Evolutionary conservation across 208 protist genomes (phyloP).

Genomic region (Angomonas desouzai): DNA sequence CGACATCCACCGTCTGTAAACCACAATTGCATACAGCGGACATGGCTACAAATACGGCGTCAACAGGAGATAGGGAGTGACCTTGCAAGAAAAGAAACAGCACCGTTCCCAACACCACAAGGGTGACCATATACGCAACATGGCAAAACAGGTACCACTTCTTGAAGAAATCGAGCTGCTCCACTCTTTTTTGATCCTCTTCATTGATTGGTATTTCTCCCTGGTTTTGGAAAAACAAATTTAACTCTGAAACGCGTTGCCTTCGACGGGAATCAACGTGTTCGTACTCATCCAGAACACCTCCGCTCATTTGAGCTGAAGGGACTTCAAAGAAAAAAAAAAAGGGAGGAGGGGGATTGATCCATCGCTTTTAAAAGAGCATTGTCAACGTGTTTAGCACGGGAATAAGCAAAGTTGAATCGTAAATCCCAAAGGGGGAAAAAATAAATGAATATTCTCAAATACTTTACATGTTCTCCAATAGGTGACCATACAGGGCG

Average conservation of each 20-base stretch:
- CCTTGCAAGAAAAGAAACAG: conserved; percentile 29
- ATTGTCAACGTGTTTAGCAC: too few relatives aligned
- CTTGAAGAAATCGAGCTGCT: conserved; percentile 63
- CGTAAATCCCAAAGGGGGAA: too few relatives aligned
- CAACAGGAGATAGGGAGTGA: conserved; percentile 23
- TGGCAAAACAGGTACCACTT: conserved; percentile 65
- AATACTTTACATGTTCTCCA: conserved; percentile 15
- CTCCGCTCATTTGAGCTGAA: not conserved
- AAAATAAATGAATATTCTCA: not conserved
- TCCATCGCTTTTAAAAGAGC: too few relatives aligned
- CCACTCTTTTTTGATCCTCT: conserved; percentile 29
- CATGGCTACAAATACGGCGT: conserved; percentile 59
- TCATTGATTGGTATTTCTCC: not conserved
- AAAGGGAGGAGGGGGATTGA: not conserved
- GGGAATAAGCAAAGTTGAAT: too few relatives aligned
- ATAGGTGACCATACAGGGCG: conserved; percentile 42
- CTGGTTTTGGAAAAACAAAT: not conserved
- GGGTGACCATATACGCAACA: conserved; percentile 34
- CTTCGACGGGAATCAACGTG: not conserved
- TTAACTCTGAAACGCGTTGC: not conserved
- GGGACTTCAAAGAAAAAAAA: conserved; percentile 12
- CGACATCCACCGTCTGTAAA: conserved; percentile 58
- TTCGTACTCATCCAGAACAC: not conserved
- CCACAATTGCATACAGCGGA: conserved; percentile 77
- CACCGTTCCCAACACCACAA: conserved; percentile 27